Evolutionary conservation across 2,329 filamentous ascomycete species (phyloP), one percentile per base, ranked within the genome.

Genomic region (Colletotrichum liriopes): DNA sequence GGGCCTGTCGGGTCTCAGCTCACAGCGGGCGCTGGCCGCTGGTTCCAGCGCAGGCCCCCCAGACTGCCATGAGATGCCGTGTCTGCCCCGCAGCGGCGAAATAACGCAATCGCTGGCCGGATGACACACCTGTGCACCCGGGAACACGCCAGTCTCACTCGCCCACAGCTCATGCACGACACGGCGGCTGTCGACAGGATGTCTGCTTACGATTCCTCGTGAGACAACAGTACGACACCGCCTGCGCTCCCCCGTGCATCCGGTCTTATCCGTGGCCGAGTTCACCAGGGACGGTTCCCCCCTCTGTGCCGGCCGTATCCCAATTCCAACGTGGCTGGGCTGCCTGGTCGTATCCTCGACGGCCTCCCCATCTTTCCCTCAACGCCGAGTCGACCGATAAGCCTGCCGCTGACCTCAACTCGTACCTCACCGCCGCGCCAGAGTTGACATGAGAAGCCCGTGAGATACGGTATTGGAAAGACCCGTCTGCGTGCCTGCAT

Each of bases 21-120:
- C 37, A 39, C 29, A 32, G 12, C 37, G 12, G 37, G 37, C 37
- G 43, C 43, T 49, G 29, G 23, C 47, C 43, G 41, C 12, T 49
- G 20, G 20, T 29, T 14, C 16, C 16, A 43, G 18, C 18, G 41
- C 41, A 43, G 41, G 16, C 14, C 29, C 35, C 35, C 35, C 11
- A 37, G 11, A 37, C 35, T 37, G 35, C 35, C 8, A 11, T 37
- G 35, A 37, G 35, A 37, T 37, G 35, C 35, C 35, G 11, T 20
- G 7, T 5, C 49, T 32, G 49, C 49, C 49, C 35, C n/a, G 20
- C 49, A 14, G 51, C 29, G 43, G 37, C 20, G 59, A 72, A 70
- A 70, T 72, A 72, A 72, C 66, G 70, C 70, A 72, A 72, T 72
- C 60, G 41, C 43, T 49, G 54, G 65, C 35, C 23, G 43, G 49